Evolutionary conservation across 768 basidiomycete genomes (phyloP), one percentile per base, ranked within the genome.

Genomic region (Boletus huronensis): DNA sequence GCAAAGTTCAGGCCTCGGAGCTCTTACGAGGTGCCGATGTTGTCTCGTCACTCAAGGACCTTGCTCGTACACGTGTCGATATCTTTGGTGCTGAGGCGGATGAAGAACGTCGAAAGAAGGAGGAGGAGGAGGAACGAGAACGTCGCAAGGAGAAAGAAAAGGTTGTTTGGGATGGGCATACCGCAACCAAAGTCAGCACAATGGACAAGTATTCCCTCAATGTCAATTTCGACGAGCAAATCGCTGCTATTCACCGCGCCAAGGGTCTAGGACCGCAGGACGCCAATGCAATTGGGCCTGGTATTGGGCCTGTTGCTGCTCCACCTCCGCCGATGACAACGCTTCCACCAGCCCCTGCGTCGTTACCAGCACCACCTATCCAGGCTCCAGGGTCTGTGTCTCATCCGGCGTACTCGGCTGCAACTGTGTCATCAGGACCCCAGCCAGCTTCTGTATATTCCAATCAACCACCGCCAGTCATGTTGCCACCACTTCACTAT

Each of bases 101-200:
- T 66, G 96, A 98, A 65, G 94, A 95, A 60, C 80, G 87, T 54
- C 82, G 93, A 57, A 89, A 86, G 72, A 80, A 79, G 44, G 89
- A 94, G 63, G 95, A 97, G 59, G 93, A 93, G 48, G 88, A 88
- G 58, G 90, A 93, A 64, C 79, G 83, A 51, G 83, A 86, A 58
- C 82, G 82, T 65, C 79, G 93, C 59, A 88, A 84, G 68, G 95
- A 96, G 70, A 83, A 86, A 69, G 97, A 98, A 73, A 94, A 90
- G 69, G 90, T 92, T 61, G 91, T 98, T 46, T 99, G 97, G 97
- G 97, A 98, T 72, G 97, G 97, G 63, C 95, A 98, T 71, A 95
- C 95, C 2, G 90, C 93, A 41, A 90, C 93, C 41, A 98, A 95
- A 74, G 88, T 88, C 46, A 85, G 84, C 61, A 97, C 93, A 1